Conservation (phyloP, 2,329 filamentous ascomycete species). For the Waltergamsia citrina region DNA sequence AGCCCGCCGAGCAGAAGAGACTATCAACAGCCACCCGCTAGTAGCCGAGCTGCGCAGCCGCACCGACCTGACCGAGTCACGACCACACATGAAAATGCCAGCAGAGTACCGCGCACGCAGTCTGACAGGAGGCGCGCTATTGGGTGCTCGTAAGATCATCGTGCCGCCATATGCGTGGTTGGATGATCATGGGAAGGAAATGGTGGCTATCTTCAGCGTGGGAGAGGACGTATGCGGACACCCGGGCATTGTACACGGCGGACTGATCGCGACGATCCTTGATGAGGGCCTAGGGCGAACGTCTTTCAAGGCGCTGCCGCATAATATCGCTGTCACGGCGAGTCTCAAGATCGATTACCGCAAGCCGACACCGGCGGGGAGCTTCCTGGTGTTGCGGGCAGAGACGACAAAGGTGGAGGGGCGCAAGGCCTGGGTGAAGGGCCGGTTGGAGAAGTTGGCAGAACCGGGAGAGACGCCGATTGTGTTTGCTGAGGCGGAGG, state of each 20-base stretch:
- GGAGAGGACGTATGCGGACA: conserved; percentile 80
- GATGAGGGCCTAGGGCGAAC: conserved; percentile 85
- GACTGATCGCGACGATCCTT: conserved; percentile 81
- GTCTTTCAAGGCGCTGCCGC: conserved; percentile 80
- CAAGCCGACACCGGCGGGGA: conserved; percentile 64
- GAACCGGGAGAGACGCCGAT: conserved; percentile 49
- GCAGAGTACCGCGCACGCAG: conserved; percentile 58
- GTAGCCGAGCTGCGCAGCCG: conserved; percentile 57
- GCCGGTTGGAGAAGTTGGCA: conserved; percentile 70
- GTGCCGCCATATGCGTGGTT: conserved; percentile 75
- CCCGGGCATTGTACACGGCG: conserved; percentile 83
- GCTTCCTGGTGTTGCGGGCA: conserved; percentile 69
- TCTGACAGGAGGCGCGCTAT: conserved; percentile 71
- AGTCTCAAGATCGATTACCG: conserved; percentile 78
- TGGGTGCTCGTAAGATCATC: conserved; percentile 65
- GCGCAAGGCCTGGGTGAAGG: conserved; percentile 89
- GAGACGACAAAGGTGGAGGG: conserved; percentile 81
- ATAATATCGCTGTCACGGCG: conserved; percentile 79
- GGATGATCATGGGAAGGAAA: conserved; percentile 58
- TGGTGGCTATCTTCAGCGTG: conserved; percentile 67
- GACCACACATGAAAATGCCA: conserved; percentile 84
- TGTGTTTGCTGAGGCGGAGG: conserved; percentile 73
- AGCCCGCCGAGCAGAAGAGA: conserved; percentile 54
- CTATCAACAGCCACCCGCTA: conserved; percentile 70
- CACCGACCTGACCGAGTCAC: conserved; percentile 60